phyloP scores from a whole-genome alignment of 352 stramenopile genomes.

The Thraustochytrium striatum region DNA sequence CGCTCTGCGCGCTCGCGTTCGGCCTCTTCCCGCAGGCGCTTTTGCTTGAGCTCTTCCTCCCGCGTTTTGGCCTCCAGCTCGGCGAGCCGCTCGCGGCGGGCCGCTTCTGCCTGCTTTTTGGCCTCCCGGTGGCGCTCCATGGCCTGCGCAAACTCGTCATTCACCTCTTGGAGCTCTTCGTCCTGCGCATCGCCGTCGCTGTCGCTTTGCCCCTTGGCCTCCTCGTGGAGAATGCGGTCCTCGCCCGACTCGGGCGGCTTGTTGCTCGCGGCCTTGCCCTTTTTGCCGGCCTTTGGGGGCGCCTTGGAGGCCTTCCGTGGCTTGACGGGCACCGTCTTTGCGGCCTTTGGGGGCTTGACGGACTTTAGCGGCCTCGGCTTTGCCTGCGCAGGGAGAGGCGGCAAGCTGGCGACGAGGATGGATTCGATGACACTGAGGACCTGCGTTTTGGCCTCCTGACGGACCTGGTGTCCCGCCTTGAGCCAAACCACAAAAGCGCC shows the following conservation, averaged over 20 bases:
- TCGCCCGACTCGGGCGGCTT: neutral
- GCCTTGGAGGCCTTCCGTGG: neutral
- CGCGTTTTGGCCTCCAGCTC: constrained; percentile 44
- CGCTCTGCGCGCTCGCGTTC: constrained; percentile 54
- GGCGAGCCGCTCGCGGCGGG: constrained; percentile 46
- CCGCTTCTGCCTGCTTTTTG: constrained; percentile 29
- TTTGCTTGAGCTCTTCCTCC: constrained; percentile 20
- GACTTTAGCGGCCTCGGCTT: neutral
- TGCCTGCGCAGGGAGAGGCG: neutral
- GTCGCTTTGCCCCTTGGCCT: constrained; percentile 55
- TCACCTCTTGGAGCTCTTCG: too few species aligned
- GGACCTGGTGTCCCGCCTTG: constrained; percentile 74
- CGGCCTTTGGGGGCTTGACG: neutral
- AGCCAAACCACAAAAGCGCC: constrained; percentile 81
- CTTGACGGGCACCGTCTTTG: neutral
- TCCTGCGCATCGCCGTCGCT: constrained; percentile 65
- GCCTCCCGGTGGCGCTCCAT: constrained; percentile 49
- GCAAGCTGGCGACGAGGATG: constrained; percentile 54
- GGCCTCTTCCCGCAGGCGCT: constrained; percentile 11
- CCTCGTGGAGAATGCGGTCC: neutral
- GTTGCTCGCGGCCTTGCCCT: neutral
- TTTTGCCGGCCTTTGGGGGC: too few species aligned
- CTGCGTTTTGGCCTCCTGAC: constrained; percentile 76
- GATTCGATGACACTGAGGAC: constrained; percentile 72
- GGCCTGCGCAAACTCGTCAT: constrained; percentile 50